These are phyloP conservation scores for Pichia kudriavzevii DNA, from an alignment of 1,139 yeast species.

Conservation along the genomic window DNA sequence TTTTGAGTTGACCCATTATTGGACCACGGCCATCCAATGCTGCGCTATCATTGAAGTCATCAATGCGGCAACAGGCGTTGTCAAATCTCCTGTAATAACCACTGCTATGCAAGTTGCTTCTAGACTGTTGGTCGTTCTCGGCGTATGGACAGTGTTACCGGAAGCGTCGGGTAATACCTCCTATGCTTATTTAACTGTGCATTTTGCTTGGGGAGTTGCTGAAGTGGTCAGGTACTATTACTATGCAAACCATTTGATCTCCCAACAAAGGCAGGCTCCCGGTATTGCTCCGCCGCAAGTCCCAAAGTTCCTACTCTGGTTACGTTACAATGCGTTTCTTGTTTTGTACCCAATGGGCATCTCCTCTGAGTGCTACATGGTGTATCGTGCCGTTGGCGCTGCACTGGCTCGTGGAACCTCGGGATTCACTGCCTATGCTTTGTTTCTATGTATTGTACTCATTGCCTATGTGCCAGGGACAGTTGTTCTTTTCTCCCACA, in stretches of 20 bases:
- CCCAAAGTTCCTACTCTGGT: conserved; percentile 55
- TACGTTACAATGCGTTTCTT: conserved; percentile 78
- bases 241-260: conserved; percentile 60
- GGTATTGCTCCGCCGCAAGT: conserved; percentile 31
- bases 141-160: conserved; percentile 71
- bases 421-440: conserved; percentile 7
- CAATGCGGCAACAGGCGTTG: conserved; percentile 72
- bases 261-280: conserved; percentile 5
- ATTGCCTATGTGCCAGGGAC: conserved; percentile 78
- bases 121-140: conserved; percentile 74
- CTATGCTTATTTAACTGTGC: conserved; percentile 58
- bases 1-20: conserved; percentile 50
- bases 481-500: conserved; percentile 76
- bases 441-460: conserved; percentile 29
- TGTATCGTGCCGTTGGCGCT: conserved; percentile 35
- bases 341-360: conserved; percentile 90
- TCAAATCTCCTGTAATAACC: conserved; percentile 76
- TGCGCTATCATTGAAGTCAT: conserved; percentile 74
- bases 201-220: conserved; percentile 83
- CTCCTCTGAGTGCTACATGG: conserved; percentile 67
- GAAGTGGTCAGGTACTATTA: conserved; percentile 84
- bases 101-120: conserved; percentile 84
- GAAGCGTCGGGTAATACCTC: conserved; percentile 51
- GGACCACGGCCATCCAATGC: conserved; percentile 70
- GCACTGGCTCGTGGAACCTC: conserved; percentile 55